phyloP scores from a whole-genome alignment of 208 protist species.

The Acanthamoeba lenticulata region DNA sequence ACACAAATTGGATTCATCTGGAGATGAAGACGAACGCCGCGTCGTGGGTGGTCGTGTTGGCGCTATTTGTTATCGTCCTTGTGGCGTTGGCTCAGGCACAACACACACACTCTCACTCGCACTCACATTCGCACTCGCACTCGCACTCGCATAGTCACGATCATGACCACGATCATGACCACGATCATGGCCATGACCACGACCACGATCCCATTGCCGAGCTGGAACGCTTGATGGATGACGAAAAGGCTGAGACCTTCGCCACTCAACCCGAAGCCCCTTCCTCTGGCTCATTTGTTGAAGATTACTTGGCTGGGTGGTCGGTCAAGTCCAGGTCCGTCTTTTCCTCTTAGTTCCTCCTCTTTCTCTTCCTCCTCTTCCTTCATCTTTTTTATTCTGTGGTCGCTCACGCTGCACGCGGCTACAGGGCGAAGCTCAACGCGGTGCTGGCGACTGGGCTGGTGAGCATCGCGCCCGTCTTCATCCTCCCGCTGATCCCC shows the following conservation, averaged over 20 bases:
- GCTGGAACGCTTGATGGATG: not conserved
- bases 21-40: no score
- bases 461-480: slow-evolving; percentile 32
- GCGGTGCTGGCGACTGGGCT: slow-evolving; percentile 2
- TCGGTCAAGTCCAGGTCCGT: not conserved
- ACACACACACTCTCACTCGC: no score
- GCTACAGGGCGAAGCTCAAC: slow-evolving; percentile 1
- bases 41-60: no score
- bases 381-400: slow-evolving; percentile 14
- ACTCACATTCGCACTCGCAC: not conserved
- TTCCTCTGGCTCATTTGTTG: not conserved
- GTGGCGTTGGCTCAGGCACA: no score
- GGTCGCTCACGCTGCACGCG: not conserved
- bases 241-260: no score
- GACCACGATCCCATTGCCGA: slow-evolving; percentile 14
- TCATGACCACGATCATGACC: slow-evolving; percentile 4
- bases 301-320: not conserved
- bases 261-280: not conserved
- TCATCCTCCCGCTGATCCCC: slow-evolving; percentile 48
- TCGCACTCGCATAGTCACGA: slow-evolving; percentile 12
- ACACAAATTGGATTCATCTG: no score
- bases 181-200: slow-evolving; percentile 18
- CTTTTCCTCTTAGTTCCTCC: no score
- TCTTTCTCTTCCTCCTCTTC: not conserved
- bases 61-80: no score